These are phyloP conservation scores for Vitis hybrid DNA, from an alignment of 177 flowering plant genomes.

Conservation along the genomic window DNA sequence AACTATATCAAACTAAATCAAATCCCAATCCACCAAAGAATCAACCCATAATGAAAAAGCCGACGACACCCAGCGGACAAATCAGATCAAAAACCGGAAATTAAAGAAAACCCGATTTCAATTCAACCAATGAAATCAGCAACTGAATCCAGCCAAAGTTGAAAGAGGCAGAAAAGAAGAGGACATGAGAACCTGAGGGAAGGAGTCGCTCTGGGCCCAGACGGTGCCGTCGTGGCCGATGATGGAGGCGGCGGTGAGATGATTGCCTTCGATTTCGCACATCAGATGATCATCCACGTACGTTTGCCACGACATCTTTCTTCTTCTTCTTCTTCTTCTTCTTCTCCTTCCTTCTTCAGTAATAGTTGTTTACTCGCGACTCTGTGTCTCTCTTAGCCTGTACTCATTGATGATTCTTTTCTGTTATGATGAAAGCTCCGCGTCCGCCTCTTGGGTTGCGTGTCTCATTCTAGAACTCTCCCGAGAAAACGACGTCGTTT, in stretches of 20 bases:
- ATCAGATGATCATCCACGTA: slow-evolving; percentile 56
- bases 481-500: too few relatives aligned
- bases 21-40: too few relatives aligned
- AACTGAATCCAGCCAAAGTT: background rate
- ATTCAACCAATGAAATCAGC: too few relatives aligned
- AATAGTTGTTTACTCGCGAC: background rate
- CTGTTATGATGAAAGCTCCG: too few relatives aligned
- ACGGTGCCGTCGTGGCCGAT: slow-evolving; percentile 59
- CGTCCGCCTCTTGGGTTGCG: too few relatives aligned
- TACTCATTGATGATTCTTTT: too few relatives aligned
- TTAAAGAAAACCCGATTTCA: too few relatives aligned
- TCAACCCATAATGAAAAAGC: too few relatives aligned
- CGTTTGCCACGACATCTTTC: slow-evolving; percentile 52
- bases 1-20: background rate
- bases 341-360: background rate
- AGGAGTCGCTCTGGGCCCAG: slow-evolving; percentile 49
- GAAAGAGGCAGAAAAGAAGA: background rate
- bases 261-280: slow-evolving; percentile 60
- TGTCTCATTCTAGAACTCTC: too few relatives aligned
- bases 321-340: background rate
- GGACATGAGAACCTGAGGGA: slow-evolving; percentile 45
- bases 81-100: too few relatives aligned
- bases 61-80: too few relatives aligned
- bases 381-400: background rate
- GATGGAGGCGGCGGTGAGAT: slow-evolving; percentile 53